Percentiles rank a stretch among this genome's conserved stretches.
These are phyloP conservation scores for Fraxinus floribunda DNA, from an alignment of 305 asterid species.

Conservation along the genomic window DNA sequence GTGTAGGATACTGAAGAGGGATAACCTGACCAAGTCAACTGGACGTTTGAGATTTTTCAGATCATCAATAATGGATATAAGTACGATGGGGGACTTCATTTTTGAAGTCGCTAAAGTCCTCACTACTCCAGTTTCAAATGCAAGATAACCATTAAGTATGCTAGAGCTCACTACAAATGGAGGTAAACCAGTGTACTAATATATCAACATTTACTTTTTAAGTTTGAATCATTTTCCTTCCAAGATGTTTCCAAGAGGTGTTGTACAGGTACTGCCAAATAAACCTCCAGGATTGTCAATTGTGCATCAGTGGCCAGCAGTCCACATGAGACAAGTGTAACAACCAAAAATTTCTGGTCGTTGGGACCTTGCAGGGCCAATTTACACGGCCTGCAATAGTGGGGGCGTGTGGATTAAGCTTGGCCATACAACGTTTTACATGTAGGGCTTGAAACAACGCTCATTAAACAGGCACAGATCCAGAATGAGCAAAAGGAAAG, in stretches of 20 bases:
- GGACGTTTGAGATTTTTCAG: neutral
- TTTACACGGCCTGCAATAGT: neutral
- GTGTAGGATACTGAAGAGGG: neutral
- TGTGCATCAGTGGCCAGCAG: neutral
- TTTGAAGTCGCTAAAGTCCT: neutral
- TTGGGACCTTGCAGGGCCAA: neutral
- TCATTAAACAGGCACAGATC: neutral
- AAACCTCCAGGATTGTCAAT: neutral
- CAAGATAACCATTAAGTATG: neutral
- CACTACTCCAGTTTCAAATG: neutral
- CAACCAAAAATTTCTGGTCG: neutral
- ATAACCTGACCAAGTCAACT: neutral
- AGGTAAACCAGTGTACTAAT: neutral
- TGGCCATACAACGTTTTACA: neutral
- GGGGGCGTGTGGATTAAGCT: neutral
- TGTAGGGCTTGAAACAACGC: neutral
- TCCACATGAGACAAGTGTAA: neutral
- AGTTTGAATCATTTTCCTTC: neutral
- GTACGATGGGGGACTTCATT: neutral
- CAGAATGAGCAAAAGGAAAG: neutral
- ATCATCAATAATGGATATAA: neutral
- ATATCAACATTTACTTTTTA: neutral
- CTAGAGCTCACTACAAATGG: neutral
- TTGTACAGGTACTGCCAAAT: neutral
- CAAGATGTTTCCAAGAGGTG: neutral